A percentile compares a stretch with the other conserved stretches of the same genome.
Evolutionary conservation across 208 protist species (phyloP).

Genomic region (Leishmania mexicana): DNA sequence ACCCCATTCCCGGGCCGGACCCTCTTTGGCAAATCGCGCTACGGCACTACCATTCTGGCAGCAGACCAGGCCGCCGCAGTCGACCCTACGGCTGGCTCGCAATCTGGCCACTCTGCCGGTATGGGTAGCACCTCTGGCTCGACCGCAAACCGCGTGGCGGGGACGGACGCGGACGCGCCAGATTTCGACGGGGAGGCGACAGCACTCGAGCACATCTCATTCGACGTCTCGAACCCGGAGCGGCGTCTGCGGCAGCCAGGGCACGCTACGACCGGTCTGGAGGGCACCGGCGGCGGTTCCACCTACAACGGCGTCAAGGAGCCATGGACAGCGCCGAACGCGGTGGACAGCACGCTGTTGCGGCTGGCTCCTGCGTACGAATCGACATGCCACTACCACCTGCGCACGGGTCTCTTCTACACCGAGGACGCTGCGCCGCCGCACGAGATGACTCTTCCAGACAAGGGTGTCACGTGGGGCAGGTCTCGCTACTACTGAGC

Average conservation of each 20-base stretch:
- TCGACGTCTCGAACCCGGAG: constrained; percentile 64
- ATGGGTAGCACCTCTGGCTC: constrained; percentile 4
- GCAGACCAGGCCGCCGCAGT: constrained; percentile 8
- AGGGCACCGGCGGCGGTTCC: constrained; percentile 53
- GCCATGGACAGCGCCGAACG: constrained; percentile 58
- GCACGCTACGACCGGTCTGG: constrained; percentile 40
- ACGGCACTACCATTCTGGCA: constrained; percentile 55
- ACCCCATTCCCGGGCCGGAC: constrained; percentile 30
- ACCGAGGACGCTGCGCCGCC: constrained; percentile 68
- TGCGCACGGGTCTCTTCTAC: constrained; percentile 77
- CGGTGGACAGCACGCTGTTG: constrained; percentile 72
- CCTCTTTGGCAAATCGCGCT: constrained; percentile 77
- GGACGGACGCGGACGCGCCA: constrained; percentile 3
- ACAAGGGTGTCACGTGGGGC: constrained; percentile 66
- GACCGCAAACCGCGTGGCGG: background rate
- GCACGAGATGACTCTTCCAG: constrained; percentile 62
- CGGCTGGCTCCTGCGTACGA: constrained; percentile 72
- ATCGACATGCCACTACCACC: constrained; percentile 79
- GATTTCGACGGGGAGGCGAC: constrained; percentile 56
- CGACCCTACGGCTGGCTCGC: background rate
- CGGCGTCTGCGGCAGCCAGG: constrained; percentile 60
- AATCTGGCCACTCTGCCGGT: background rate
- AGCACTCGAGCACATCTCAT: constrained; percentile 42
- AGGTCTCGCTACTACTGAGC: constrained; percentile 63
- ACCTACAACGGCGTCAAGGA: constrained; percentile 60